Conservation (phyloP, 2,329 filamentous ascomycete genomes). For the Ceratocystis alfenasii region DNA sequence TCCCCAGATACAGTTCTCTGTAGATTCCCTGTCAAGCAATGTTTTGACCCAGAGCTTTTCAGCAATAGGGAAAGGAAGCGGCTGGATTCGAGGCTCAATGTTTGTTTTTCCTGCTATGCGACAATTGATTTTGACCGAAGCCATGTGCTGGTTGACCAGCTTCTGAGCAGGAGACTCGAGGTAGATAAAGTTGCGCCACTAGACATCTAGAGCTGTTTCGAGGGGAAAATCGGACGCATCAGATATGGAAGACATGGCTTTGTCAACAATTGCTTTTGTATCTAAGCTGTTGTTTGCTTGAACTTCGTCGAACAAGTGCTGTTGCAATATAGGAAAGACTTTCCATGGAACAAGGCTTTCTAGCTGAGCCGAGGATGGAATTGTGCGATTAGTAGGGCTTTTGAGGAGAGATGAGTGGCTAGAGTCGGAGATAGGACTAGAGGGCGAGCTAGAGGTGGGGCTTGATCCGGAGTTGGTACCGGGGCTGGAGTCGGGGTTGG, state of each 20-base stretch:
- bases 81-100: not conserved
- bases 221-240: not conserved
- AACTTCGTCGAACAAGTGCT: not conserved
- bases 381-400: not conserved
- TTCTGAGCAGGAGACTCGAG: conserved; percentile 7
- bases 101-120: not conserved
- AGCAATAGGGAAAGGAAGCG: not conserved
- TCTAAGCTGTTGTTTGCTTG: not conserved
- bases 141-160: conserved; percentile 4
- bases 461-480: not conserved
- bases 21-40: not conserved
- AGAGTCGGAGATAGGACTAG: not conserved
- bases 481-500: not conserved
- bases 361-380: not conserved
- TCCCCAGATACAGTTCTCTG: not conserved
- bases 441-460: not conserved
- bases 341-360: not conserved
- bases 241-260: not conserved
- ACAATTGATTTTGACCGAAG: not conserved
- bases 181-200: conserved; percentile 6
- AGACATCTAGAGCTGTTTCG: not conserved
- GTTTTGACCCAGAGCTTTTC: conserved; percentile 7
- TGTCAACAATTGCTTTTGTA: not conserved
- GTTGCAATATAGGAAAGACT: not conserved
- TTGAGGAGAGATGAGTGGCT: not conserved